A percentile compares a stretch with the other conserved stretches of the same genome.
Conservation (phyloP, 2,329 filamentous ascomycete species). For the Penicillium sp. region DNA sequence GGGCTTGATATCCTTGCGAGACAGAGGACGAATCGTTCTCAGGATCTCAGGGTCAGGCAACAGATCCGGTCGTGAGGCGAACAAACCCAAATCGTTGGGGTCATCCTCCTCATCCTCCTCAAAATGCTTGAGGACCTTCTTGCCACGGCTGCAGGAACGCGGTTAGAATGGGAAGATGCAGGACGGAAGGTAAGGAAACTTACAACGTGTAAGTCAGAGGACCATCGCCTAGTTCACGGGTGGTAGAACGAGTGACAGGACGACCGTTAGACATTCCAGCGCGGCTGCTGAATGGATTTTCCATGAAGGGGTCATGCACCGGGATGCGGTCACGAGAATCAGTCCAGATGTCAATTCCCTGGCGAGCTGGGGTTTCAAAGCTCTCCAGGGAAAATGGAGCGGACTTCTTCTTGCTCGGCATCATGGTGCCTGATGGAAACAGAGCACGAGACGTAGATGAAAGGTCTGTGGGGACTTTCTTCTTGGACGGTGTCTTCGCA, state of each 20-base stretch:
- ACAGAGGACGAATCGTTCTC: constrained; percentile 49
- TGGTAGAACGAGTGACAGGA: constrained; percentile 9
- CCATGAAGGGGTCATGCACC: constrained; percentile 48
- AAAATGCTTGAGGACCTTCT: constrained; percentile 59
- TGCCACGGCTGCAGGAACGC: constrained; percentile 52
- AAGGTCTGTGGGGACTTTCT: constrained; percentile 49
- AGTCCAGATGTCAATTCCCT: constrained; percentile 57
- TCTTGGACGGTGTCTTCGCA: constrained; percentile 57
- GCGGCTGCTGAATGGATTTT: constrained; percentile 53
- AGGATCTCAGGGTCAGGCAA: constrained; percentile 29
- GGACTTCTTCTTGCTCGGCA: constrained; percentile 50
- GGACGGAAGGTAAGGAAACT: constrained; percentile 34
- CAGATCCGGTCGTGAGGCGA: constrained; percentile 41
- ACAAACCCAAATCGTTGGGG: constrained; percentile 44
- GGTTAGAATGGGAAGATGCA: constrained; percentile 26
- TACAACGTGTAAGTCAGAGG: constrained; percentile 62
- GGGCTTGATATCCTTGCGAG: constrained; percentile 58
- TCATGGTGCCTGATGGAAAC: constrained; percentile 49
- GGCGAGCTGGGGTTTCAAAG: constrained; percentile 28
- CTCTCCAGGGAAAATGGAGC: constrained; percentile 47
- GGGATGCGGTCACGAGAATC: constrained; percentile 62
- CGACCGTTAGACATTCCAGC: neutral
- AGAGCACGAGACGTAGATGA: constrained; percentile 53
- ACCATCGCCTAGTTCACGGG: constrained; percentile 50
- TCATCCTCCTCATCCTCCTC: constrained; percentile 43